Base-by-base conservation (phyloP, 129 eudicot genomes). In the Gnaphalium uliginosum region DNA sequence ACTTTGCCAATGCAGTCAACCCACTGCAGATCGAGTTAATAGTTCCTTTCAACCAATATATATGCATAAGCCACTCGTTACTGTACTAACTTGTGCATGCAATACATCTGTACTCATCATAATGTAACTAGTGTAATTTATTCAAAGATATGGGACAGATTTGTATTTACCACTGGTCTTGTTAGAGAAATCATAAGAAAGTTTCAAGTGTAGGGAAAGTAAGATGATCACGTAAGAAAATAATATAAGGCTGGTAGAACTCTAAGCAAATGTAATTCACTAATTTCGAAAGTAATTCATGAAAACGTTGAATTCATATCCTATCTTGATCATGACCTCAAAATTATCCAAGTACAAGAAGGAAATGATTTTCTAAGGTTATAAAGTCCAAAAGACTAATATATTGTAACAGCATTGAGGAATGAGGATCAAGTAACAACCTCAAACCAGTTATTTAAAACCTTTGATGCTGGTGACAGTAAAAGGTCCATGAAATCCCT, bases 401-500 rank as follows among this genome's bases (percentile, higher is more conserved):
- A 29, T n/a, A 43, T 43, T n/a, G n/a, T n/a, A n/a, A 43, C 18
- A 37, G 68, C 75, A 81, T 68, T 41, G 21, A 70, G 29, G 13
- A 71, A 58, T 23, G 65, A 69, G 63, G 22, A 71, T 76, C 65
- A 54, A 72, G 79, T 76, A 73, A 75, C 79, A 70, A 95, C 99
- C 99, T 95, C 99, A 85, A 95, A 95, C 97, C 99, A 91, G 75
- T 89, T 91, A 87, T 95, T 84, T 74, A 95, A 79, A 79, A 95
- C 96, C 85, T 91, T 91, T 8, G 99, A 95, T 51, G 99, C 97
- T 59, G 99, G 97, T 72, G 97, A 86, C 53, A 95, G 80, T 74
- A 95, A 69, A 79, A 95, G 93, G 82, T 91, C 96, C 90, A 95
- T 83, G 69, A 89, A 95, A 79, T 95, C 92, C 90, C 99, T 95